Conservation (phyloP, 75 land plant species). For the Pinus tabuliformis region DNA sequence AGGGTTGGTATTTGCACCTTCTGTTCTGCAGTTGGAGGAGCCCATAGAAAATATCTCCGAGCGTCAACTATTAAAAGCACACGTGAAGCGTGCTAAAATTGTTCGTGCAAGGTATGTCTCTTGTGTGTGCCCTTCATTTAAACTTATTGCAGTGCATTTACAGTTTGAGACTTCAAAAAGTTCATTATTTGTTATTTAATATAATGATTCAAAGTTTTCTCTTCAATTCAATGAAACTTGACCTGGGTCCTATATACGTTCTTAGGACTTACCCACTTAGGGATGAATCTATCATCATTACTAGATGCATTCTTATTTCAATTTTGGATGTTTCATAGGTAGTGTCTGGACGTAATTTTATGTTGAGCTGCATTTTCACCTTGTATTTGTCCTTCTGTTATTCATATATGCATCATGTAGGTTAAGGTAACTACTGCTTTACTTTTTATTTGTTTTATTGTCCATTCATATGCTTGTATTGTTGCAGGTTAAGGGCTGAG, state of each 20-base stretch:
- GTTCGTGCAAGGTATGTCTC: conserved; percentile 33
- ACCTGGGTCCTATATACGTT: background rate
- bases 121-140: background rate
- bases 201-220: background rate
- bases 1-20: background rate
- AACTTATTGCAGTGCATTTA: background rate
- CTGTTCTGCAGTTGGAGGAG: conserved; percentile 10
- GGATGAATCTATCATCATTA: background rate
- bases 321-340: background rate
- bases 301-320: background rate
- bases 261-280: background rate
- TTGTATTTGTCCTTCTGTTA: background rate
- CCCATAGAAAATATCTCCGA: conserved; percentile 13
- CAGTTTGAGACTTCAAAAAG: background rate
- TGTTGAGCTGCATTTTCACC: background rate
- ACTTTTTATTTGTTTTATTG: too few species aligned
- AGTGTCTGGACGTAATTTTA: background rate
- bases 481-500: conserved; percentile 34
- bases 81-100: conserved; percentile 26
- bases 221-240: background rate
- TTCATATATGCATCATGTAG: background rate
- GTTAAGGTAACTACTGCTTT: background rate
- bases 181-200: background rate
- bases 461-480: background rate
- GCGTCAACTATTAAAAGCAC: conserved; percentile 21